phyloP scores from a whole-genome alignment of 192 early-diverging fungal species.

The Linnemannia schmuckeri region DNA sequence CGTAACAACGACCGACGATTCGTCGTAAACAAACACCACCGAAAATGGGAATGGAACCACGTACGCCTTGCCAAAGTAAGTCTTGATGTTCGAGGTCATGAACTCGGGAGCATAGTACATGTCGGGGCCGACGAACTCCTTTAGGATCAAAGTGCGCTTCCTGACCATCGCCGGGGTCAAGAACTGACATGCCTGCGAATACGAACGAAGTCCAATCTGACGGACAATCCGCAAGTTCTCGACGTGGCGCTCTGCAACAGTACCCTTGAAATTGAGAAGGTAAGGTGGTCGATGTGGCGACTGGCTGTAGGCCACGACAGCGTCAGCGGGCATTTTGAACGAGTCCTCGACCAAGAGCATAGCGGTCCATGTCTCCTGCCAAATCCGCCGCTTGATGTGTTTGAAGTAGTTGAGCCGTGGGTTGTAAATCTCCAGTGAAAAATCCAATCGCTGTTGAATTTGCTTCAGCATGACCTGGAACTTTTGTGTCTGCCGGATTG shows the following conservation, averaged over 20 bases:
- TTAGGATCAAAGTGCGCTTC: conserved; percentile 57
- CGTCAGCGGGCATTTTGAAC: conserved; percentile 66
- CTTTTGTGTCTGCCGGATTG: conserved; percentile 54
- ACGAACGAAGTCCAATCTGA: conserved; percentile 66
- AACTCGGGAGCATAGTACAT: conserved; percentile 75
- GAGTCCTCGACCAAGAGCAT: conserved; percentile 68
- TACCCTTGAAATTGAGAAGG: conserved; percentile 73
- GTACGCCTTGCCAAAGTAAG: conserved; percentile 74
- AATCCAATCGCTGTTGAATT: conserved; percentile 61
- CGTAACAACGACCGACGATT: conserved; percentile 63
- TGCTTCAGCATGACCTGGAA: conserved; percentile 59
- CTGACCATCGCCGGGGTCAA: conserved; percentile 50
- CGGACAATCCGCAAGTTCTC: conserved; percentile 73
- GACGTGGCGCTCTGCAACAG: conserved; percentile 75
- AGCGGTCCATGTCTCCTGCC: conserved; percentile 81
- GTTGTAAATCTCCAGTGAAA: conserved; percentile 65
- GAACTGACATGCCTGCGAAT: conserved; percentile 56
- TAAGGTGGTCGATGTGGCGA: conserved; percentile 72
- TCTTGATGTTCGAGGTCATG: conserved; percentile 58
- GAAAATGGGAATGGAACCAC: conserved; percentile 77
- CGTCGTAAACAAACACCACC: conserved; percentile 76
- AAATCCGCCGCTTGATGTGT: conserved; percentile 66
- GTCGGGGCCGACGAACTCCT: conserved; percentile 70
- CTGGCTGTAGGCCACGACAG: conserved; percentile 66
- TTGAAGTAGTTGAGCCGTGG: conserved; percentile 55